Conservation (phyloP, 306 rosid genomes). For the Pyrus communis region DNA sequence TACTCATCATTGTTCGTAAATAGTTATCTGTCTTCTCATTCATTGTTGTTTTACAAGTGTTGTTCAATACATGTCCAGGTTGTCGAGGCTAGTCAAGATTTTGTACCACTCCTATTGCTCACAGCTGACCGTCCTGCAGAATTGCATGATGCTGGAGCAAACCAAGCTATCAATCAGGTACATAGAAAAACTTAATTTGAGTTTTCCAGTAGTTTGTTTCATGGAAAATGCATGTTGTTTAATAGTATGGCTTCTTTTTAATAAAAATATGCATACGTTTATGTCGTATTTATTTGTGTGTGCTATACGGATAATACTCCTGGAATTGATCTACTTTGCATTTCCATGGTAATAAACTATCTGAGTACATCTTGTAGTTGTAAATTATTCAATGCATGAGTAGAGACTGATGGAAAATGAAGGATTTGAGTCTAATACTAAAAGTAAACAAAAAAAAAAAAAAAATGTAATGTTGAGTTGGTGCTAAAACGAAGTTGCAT, state of each 20-base stretch:
- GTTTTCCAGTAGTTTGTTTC: no score
- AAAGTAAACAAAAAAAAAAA: not conserved
- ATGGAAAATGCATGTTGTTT: no score
- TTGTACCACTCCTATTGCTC: slow-evolving; percentile 79
- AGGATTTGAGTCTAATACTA: not conserved
- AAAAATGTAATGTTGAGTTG: not conserved
- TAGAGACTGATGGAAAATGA: not conserved
- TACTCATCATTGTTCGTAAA: not conserved
- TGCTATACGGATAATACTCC: not conserved
- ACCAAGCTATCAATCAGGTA: slow-evolving; percentile 93
- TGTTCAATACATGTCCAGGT: slow-evolving; percentile 35
- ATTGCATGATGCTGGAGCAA: slow-evolving; percentile 77
- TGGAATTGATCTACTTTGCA: not conserved
- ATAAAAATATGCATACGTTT: not conserved
- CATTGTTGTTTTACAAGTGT: not conserved
- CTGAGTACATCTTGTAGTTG: not conserved
- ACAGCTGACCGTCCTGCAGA: slow-evolving; percentile 97
- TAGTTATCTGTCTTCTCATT: not conserved
- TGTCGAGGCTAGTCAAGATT: slow-evolving; percentile 95
- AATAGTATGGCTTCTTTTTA: no score
- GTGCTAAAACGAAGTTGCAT: not conserved
- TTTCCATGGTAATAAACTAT: not conserved
- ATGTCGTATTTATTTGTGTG: not conserved
- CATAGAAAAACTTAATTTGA: not conserved
- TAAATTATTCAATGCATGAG: not conserved